These are phyloP conservation scores for Fraxinus angustifolia DNA, from an alignment of 305 asterid genomes.

Conservation along the genomic window DNA sequence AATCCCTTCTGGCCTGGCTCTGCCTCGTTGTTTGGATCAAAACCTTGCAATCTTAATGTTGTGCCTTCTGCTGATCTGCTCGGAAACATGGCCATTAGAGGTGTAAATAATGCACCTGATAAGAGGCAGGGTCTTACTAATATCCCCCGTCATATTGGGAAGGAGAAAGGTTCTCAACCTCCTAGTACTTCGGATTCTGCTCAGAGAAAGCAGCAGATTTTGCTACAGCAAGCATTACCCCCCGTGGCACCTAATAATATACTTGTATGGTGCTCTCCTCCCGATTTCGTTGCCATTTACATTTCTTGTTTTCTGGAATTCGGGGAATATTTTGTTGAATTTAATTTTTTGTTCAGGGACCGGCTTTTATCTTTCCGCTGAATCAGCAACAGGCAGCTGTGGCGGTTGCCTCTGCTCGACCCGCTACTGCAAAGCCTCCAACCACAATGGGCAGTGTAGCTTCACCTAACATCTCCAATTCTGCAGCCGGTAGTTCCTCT, in stretches of 20 bases:
- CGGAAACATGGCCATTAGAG: constrained; percentile 41
- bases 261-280: constrained; percentile 42
- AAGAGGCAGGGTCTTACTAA: constrained; percentile 47
- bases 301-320: neutral
- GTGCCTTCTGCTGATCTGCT: constrained; percentile 52
- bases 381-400: constrained; percentile 74
- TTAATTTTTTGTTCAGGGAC: constrained; percentile 43
- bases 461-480: constrained; percentile 34
- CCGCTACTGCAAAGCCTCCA: constrained; percentile 44
- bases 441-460: constrained; percentile 29
- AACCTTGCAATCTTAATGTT: constrained; percentile 45
- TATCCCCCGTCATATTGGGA: constrained; percentile 41
- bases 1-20: constrained; percentile 73
- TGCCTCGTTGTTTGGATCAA: constrained; percentile 55
- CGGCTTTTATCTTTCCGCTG: constrained; percentile 81
- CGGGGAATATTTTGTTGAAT: neutral
- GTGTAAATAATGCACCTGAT: constrained; percentile 42
- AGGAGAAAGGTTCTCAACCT: constrained; percentile 64
- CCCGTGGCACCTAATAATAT: constrained; percentile 73
- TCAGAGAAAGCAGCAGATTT: constrained; percentile 76
- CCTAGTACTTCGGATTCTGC: constrained; percentile 48
- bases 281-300: neutral
- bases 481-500: constrained; percentile 34
- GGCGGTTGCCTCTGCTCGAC: constrained; percentile 53
- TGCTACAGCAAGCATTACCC: constrained; percentile 82